These are phyloP conservation scores for Trametes elegans DNA, from an alignment of 768 basidiomycete species.

Conservation along the genomic window DNA sequence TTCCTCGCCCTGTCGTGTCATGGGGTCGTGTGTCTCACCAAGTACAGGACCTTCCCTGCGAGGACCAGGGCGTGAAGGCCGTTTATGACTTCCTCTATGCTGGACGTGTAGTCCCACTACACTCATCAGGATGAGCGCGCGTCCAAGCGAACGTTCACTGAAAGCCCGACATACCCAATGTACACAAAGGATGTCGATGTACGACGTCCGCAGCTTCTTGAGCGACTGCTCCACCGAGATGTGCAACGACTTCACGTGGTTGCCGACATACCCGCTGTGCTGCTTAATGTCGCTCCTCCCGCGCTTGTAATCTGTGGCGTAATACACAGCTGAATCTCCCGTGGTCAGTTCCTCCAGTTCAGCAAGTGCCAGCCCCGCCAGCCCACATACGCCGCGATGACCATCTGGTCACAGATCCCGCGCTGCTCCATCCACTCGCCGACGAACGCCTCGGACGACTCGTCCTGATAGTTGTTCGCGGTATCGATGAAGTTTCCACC, in stretches of 20 bases:
- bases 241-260: not conserved
- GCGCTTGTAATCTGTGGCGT: not conserved
- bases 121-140: not conserved
- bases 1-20: too few relatives aligned
- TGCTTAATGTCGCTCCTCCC: not conserved
- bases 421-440: conserved; percentile 47
- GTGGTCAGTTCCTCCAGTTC: not conserved
- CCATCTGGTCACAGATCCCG: conserved; percentile 41
- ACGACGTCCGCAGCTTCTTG: not conserved
- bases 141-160: not conserved
- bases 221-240: not conserved
- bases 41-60: conserved; percentile 44
- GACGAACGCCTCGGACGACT: conserved; percentile 37
- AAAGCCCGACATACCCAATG: not conserved
- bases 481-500: conserved; percentile 35
- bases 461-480: conserved; percentile 37
- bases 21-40: too few relatives aligned
- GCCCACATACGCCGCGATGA: conserved; percentile 41
- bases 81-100: conserved; percentile 55
- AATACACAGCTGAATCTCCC: not conserved
- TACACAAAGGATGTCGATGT: not conserved
- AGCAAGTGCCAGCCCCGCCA: not conserved
- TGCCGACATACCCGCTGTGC: not conserved
- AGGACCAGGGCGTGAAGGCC: conserved; percentile 47
- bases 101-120: conserved; percentile 48